Percentiles rank a stretch among this genome's conserved stretches.
These are phyloP conservation scores for Zygosaccharomyces sapae DNA, from an alignment of 1,139 yeast genomes.

Conservation along the genomic window DNA sequence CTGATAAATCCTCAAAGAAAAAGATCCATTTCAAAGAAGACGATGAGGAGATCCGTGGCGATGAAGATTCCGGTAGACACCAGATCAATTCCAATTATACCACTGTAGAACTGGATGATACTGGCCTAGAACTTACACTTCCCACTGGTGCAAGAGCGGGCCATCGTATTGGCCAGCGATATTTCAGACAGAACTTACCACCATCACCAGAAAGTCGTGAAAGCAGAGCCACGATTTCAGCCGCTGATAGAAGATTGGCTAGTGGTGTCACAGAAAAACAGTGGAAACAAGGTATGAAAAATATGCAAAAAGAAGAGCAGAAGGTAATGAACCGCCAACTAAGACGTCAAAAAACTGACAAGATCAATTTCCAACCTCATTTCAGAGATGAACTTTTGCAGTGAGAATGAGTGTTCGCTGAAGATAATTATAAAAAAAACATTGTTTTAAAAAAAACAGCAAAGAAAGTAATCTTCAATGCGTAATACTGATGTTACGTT, in stretches of 20 bases:
- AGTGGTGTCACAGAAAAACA: conserved; percentile 42
- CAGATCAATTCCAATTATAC: conserved; percentile 36
- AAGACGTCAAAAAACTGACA: conserved; percentile 44
- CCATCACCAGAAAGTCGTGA: conserved; percentile 27
- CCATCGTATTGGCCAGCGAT: conserved; percentile 61
- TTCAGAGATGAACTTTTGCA: conserved; percentile 59
- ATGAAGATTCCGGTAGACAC: conserved; percentile 33
- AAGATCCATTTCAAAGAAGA: conserved; percentile 36
- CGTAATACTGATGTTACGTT: not conserved
- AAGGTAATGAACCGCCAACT: conserved; percentile 48
- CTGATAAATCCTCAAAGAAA: conserved; percentile 28
- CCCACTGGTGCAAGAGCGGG: conserved; percentile 65
- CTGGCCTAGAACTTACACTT: conserved; percentile 55
- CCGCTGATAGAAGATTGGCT: conserved; percentile 52
- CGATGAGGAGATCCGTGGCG: conserved; percentile 35
- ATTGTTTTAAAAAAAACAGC: not conserved
- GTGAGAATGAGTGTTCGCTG: conserved; percentile 7
- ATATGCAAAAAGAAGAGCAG: conserved; percentile 44
- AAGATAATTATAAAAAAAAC: not conserved
- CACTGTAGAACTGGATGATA: conserved; percentile 43
- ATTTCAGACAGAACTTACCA: conserved; percentile 52
- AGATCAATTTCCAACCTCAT: conserved; percentile 58
- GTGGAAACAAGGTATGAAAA: conserved; percentile 44
- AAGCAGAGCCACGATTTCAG: conserved; percentile 46
- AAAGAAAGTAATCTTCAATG: not conserved